Evolutionary conservation across 202 grass and related monocot genomes (phyloP), one percentile per base, ranked within the genome.

Genomic region (Zoysia matrella): DNA sequence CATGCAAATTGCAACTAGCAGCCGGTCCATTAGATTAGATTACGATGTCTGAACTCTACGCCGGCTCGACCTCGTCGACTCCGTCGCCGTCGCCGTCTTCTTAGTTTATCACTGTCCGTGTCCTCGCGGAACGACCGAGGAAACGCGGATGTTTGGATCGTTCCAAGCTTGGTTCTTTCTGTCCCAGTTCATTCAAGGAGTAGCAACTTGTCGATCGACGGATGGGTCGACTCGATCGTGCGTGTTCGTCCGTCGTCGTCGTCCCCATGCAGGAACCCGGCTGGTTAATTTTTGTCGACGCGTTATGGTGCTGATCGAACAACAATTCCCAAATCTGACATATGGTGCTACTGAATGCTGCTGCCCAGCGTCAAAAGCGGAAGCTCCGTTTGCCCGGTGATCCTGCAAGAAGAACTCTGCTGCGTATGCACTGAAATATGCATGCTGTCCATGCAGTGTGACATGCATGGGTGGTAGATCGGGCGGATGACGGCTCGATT

Each of bases 1-100:
- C 54, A 47, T 60, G 56, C 42, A 74, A 65, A 65, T 65, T 85
- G 41, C 67, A 85, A n/a, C 30, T 36, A 36, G 30, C 30, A 36
- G 8, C 1, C 10, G 11, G 13, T 3, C 64, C 5, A 68, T 47
- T 8, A 7, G 16, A 16, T 47, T 16, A 8, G 43, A 14, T 36
- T 36, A 16, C 9, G 14, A 15, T 9, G 44, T 46, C 42, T 47
- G 43, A 68, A 47, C 43, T 16, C 65, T 15, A 67, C 64, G 64
- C 64, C 41, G 7, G 43, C 43, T 47, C 6, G 14, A 68, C 15
- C 41, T 12, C 6, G 64, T n/a, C 13, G 2, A 41, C 63, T 11
- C 12, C 6, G 64, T 66, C 65, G 43, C 8, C 65, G 12, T 60
- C 60, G 18, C 12, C 65, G 15, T 68, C 44, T 36, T 36, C 2